These are phyloP conservation scores for Colletotrichum neosansevieriae DNA, from an alignment of 2,329 filamentous ascomycete species.

Conservation along the genomic window DNA sequence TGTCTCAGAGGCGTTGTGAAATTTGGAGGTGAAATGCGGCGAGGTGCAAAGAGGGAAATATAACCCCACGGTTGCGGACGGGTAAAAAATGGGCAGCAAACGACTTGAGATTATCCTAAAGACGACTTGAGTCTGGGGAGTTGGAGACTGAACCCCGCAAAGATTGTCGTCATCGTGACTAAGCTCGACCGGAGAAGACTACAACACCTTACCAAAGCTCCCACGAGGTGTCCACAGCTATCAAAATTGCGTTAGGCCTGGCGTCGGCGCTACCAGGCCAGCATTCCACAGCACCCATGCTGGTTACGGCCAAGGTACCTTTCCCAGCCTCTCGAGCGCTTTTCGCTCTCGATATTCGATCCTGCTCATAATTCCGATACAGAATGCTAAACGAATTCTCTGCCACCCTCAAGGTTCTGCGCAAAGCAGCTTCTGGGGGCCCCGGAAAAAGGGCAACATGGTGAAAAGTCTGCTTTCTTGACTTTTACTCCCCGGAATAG, in stretches of 20 bases:
- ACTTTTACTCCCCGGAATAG: not conserved
- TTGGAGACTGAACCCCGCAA: slow-evolving; percentile 33
- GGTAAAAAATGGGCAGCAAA: too few species aligned
- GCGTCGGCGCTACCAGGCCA: slow-evolving; percentile 30
- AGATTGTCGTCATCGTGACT: slow-evolving; percentile 40
- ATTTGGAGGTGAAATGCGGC: not conserved
- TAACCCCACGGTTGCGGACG: too few species aligned
- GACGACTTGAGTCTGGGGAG: slow-evolving; percentile 21
- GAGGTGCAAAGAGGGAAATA: too few species aligned
- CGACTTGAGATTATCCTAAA: not conserved
- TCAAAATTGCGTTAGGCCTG: slow-evolving; percentile 36
- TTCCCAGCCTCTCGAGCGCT: not conserved
- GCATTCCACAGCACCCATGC: slow-evolving; percentile 8
- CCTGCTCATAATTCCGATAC: too few species aligned
- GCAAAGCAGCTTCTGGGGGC: not conserved
- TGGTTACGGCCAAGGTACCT: slow-evolving; percentile 26
- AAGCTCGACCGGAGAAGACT: slow-evolving; percentile 11
- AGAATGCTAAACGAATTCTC: too few species aligned
- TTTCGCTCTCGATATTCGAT: not conserved
- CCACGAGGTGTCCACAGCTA: slow-evolving; percentile 23
- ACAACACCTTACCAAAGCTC: slow-evolving; percentile 14
- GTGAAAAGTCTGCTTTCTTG: not conserved
- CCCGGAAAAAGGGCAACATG: not conserved
- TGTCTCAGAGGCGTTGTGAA: slow-evolving; percentile 12
- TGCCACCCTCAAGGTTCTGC: not conserved